Conservation (phyloP, 192 early-diverging fungal species). For the Linnemannia elongata region DNA sequence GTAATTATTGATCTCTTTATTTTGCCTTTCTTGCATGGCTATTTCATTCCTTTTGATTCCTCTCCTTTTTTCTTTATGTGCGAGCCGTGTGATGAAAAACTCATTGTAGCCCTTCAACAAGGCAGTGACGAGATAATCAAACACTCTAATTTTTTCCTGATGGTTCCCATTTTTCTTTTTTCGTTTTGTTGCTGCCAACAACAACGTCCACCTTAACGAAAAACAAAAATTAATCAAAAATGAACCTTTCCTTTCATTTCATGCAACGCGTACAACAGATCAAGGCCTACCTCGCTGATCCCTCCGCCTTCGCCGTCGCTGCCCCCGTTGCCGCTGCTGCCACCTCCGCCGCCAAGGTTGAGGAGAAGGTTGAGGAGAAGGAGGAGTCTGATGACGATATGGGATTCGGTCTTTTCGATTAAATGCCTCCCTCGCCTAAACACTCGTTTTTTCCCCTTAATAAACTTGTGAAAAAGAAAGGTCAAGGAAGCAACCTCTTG, state of each 20-base stretch:
- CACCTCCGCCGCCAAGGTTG: constrained; percentile 66
- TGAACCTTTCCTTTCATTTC: neutral
- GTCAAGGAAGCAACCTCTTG: constrained; percentile 24
- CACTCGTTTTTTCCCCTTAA: constrained; percentile 13
- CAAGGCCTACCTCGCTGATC: constrained; percentile 96
- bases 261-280: constrained; percentile 67
- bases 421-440: constrained; percentile 56
- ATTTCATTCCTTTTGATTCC: neutral
- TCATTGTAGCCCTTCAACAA: constrained; percentile 54
- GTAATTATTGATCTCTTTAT: constrained; percentile 49
- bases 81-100: constrained; percentile 61
- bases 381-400: constrained; percentile 91
- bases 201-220: neutral
- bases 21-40: constrained; percentile 8
- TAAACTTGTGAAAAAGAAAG: constrained; percentile 29
- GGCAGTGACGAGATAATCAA: constrained; percentile 61
- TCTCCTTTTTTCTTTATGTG: constrained; percentile 1
- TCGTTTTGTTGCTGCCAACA: neutral
- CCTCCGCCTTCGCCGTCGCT: constrained; percentile 87
- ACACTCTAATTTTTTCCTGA: constrained; percentile 86
- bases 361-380: constrained; percentile 77
- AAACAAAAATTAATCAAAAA: constrained; percentile 5
- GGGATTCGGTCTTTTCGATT: constrained; percentile 94
- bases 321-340: constrained; percentile 80
- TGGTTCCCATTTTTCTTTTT: constrained; percentile 45